Conservation (phyloP, 2,329 filamentous ascomycete species). For the Colletotrichum caudatum region DNA sequence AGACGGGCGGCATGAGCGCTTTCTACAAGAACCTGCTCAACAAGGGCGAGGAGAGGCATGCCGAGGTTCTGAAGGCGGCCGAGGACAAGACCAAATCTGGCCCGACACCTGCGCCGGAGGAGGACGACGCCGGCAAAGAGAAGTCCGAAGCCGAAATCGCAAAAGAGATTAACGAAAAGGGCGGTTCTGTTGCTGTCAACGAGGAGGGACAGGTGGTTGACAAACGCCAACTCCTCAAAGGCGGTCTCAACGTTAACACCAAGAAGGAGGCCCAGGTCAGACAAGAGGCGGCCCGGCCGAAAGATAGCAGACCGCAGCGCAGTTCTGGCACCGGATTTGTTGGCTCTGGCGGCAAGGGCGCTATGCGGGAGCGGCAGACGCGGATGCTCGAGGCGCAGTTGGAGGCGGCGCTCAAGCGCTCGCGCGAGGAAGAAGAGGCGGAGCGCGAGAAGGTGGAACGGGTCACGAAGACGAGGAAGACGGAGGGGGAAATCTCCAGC, state of each 20-base stretch:
- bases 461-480: constrained; percentile 81
- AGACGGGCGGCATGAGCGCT: constrained; percentile 77
- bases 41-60: constrained; percentile 76
- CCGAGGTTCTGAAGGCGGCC: constrained; percentile 76
- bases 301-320: constrained; percentile 31
- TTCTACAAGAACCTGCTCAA: constrained; percentile 83
- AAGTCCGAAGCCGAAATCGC: constrained; percentile 74
- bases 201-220: constrained; percentile 88
- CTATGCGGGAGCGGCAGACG: constrained; percentile 80
- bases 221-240: constrained; percentile 81
- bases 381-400: constrained; percentile 84
- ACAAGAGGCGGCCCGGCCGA: constrained; percentile 43
- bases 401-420: constrained; percentile 77
- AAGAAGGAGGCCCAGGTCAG: constrained; percentile 66
- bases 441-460: constrained; percentile 71
- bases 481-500: constrained; percentile 78
- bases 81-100: constrained; percentile 64
- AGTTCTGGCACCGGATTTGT: constrained; percentile 51
- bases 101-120: constrained; percentile 45
- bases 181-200: constrained; percentile 75
- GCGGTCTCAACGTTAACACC: constrained; percentile 78
- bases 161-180: constrained; percentile 73
- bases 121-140: constrained; percentile 55
- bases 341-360: constrained; percentile 68
- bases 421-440: constrained; percentile 75